These are phyloP conservation scores for Trapa bicornis DNA, from an alignment of 345 rosid genomes.

Conservation along the genomic window DNA sequence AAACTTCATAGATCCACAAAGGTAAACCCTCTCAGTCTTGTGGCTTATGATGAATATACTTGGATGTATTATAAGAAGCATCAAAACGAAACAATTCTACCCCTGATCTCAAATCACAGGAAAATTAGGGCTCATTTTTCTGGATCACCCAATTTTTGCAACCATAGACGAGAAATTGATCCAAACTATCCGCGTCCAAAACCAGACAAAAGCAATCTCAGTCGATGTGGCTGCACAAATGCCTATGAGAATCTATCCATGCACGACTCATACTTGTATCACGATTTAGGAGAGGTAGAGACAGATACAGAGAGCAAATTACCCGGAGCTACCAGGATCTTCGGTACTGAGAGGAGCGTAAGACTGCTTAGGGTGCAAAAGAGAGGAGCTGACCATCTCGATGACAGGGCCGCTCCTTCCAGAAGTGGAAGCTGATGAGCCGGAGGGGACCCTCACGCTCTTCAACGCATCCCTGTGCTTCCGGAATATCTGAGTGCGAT, in stretches of 20 bases:
- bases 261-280: neutral
- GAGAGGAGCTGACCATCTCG: slow-evolving; percentile 81
- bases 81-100: neutral
- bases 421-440: slow-evolving; percentile 25
- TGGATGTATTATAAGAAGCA: neutral
- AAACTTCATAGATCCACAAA: neutral
- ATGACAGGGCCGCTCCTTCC: slow-evolving; percentile 68
- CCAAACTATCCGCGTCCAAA: neutral
- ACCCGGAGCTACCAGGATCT: slow-evolving; percentile 68
- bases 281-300: neutral
- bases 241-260: neutral
- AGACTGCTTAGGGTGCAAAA: slow-evolving; percentile 47
- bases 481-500: slow-evolving; percentile 52
- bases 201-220: neutral
- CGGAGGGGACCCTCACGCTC: slow-evolving; percentile 61
- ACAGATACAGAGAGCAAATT: slow-evolving; percentile 1
- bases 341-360: slow-evolving; percentile 87
- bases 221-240: neutral
- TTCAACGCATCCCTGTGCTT: slow-evolving; percentile 85
- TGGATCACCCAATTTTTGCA: neutral
- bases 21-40: neutral
- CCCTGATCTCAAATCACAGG: neutral
- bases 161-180: neutral
- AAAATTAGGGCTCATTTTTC: neutral
- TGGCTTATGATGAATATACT: neutral